Evolutionary conservation across 768 basidiomycete species (phyloP).

Genomic region (Lactarius tabidus): DNA sequence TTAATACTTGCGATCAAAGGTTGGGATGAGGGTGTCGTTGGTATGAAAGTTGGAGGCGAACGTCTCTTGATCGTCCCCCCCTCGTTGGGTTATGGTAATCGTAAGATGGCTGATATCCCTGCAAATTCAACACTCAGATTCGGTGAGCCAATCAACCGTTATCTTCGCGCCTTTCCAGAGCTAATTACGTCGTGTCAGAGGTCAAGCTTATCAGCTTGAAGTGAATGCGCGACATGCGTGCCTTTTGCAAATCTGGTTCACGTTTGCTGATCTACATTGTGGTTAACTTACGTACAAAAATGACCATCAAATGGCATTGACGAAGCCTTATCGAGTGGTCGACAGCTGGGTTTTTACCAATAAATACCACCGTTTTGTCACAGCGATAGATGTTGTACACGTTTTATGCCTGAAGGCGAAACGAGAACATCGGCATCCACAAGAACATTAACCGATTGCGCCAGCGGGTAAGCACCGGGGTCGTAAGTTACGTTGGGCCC

Average conservation of each 20-base stretch:
- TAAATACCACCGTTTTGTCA: constrained; percentile 12
- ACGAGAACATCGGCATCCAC: background rate
- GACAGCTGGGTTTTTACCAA: background rate
- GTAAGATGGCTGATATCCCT: constrained; percentile 62
- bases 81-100: constrained; percentile 65
- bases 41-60: constrained; percentile 92
- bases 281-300: constrained; percentile 24
- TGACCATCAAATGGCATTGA: constrained; percentile 21
- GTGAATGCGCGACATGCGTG: constrained; percentile 33
- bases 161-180: constrained; percentile 6
- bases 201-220: constrained; percentile 69
- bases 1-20: constrained; percentile 37
- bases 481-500: background rate
- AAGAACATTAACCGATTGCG: background rate
- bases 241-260: background rate
- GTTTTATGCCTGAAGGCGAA: background rate
- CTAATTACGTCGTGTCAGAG: constrained; percentile 41
- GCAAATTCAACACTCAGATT: constrained; percentile 78
- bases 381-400: background rate
- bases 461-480: background rate
- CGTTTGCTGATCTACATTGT: constrained; percentile 4
- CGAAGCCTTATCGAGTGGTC: constrained; percentile 6
- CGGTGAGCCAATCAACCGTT: constrained; percentile 45
- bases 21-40: constrained; percentile 89
- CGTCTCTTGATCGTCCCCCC: constrained; percentile 74